Evolutionary conservation across 352 stramenopile genomes (phyloP).

Genomic region (Phytophthora pseudosyringae): DNA sequence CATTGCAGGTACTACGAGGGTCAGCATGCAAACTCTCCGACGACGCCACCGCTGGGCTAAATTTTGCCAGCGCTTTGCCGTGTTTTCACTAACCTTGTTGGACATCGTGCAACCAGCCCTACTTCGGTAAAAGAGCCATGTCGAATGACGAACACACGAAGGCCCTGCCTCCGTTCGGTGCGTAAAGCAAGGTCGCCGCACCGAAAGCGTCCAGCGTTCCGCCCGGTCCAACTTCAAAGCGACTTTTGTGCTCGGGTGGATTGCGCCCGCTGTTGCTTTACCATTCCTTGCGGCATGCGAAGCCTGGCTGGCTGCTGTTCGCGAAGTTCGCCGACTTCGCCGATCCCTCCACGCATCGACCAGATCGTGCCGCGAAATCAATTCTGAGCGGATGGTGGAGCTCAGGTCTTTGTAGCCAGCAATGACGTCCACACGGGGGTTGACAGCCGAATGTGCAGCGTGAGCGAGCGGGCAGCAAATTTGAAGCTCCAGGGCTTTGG

Average conservation of each 20-base stretch:
- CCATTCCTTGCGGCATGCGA: background rate
- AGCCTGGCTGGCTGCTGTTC: background rate
- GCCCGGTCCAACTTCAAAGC: constrained; percentile 27
- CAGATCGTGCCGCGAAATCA: constrained; percentile 12
- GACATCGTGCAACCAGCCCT: background rate
- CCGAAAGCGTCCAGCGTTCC: constrained; percentile 33
- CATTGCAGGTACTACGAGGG: background rate
- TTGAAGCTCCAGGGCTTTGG: background rate
- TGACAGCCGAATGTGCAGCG: constrained; percentile 9
- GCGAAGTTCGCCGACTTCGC: constrained; percentile 17
- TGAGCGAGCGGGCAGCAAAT: constrained; percentile 3
- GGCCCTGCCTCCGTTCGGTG: constrained; percentile 30
- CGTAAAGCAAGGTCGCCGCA: constrained; percentile 3
- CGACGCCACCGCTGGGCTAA: constrained; percentile 4
- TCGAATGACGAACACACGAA: constrained; percentile 26
- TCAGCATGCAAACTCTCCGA: background rate
- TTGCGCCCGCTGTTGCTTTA: background rate
- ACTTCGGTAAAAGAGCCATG: constrained; percentile 23
- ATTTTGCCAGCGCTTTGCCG: constrained; percentile 27
- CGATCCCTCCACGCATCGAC: constrained; percentile 20
- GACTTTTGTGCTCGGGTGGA: background rate
- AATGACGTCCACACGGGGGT: constrained; percentile 5
- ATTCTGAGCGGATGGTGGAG: constrained; percentile 11
- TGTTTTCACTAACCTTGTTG: constrained; percentile 22
- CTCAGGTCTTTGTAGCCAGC: constrained; percentile 10